Conservation (phyloP, 495 filamentous ascomycete genomes). For the Thermochaetoides thermophila region DNA sequence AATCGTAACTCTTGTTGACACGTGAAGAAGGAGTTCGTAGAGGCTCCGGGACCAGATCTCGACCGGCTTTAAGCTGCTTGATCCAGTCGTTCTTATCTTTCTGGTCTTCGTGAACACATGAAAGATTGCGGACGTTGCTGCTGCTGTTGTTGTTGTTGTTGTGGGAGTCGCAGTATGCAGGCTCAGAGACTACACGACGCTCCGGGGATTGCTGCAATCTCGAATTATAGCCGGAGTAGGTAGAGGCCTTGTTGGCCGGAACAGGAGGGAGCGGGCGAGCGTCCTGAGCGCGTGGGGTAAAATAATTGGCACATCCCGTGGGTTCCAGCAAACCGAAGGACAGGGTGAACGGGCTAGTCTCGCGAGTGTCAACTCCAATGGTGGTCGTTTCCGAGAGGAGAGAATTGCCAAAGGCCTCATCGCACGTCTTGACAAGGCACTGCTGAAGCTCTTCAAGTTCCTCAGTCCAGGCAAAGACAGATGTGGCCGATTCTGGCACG, state of each 20-base stretch:
- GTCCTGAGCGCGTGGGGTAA: constrained; percentile 20
- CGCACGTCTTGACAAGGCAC: constrained; percentile 36
- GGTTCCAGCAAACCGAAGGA: constrained; percentile 11
- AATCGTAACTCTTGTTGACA: constrained; percentile 20
- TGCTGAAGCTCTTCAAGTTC: constrained; percentile 35
- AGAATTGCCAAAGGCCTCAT: constrained; percentile 69
- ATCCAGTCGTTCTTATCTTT: constrained; percentile 19
- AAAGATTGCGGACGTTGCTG: no score
- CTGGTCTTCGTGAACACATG: constrained; percentile 32
- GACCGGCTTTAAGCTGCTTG: constrained; percentile 14
- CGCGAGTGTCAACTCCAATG: constrained; percentile 6
- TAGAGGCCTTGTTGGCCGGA: constrained; percentile 25
- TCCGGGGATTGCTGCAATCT: constrained; percentile 4
- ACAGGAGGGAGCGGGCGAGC: constrained; percentile 35
- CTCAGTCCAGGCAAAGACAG: constrained; percentile 26
- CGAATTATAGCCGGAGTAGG: constrained; percentile 2
- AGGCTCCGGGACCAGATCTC: constrained; percentile 18
- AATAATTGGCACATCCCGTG: no score
- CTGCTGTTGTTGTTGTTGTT: no score
- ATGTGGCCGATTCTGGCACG: constrained; percentile 8
- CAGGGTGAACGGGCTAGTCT: constrained; percentile 15
- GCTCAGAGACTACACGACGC: constrained; percentile 37
- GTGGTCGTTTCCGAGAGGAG: constrained; percentile 31
- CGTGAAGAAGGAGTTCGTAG: constrained; percentile 18
- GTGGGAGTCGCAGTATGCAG: no score